A percentile compares a stretch with the other conserved stretches of the same genome.
These are phyloP conservation scores for Paramecium sexaurelia DNA, from an alignment of 73 alveolate species.

Conservation along the genomic window DNA sequence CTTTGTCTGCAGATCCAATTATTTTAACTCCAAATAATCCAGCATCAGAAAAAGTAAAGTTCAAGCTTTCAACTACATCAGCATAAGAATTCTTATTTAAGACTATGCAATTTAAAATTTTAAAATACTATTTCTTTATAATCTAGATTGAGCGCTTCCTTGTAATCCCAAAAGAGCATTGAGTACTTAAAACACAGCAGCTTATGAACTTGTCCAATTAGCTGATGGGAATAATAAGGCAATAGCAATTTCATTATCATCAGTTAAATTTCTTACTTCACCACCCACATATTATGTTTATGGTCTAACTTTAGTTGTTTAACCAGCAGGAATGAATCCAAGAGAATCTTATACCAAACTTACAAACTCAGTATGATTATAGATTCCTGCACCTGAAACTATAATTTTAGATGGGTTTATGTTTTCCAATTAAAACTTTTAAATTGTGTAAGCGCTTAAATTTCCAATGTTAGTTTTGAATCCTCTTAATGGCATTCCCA, in stretches of 20 bases:
- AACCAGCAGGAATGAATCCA: slow-evolving; percentile 44
- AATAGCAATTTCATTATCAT: slow-evolving; percentile 59
- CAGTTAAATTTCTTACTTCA: slow-evolving; percentile 70
- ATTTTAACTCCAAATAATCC: slow-evolving; percentile 68
- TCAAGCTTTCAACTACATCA: slow-evolving; percentile 62
- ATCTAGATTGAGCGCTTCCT: slow-evolving; percentile 29
- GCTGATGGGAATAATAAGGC: slow-evolving; percentile 68
- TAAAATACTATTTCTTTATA: slow-evolving; percentile 7
- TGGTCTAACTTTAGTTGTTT: slow-evolving; percentile 39
- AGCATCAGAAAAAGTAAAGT: slow-evolving; percentile 66
- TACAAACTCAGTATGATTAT: slow-evolving; percentile 64
- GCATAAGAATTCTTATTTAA: slow-evolving; percentile 54
- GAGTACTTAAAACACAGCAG: slow-evolving; percentile 56
- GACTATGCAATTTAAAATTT: neutral
- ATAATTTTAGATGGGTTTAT: slow-evolving; percentile 60
- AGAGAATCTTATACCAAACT: slow-evolving; percentile 54
- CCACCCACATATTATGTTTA: slow-evolving; percentile 68
- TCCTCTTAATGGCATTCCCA: slow-evolving; percentile 69
- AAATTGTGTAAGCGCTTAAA: slow-evolving; percentile 60
- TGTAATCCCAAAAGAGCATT: slow-evolving; percentile 51
- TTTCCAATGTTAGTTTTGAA: slow-evolving; percentile 57
- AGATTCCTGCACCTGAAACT: slow-evolving; percentile 66
- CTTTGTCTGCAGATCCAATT: slow-evolving; percentile 69
- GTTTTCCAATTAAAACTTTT: slow-evolving; percentile 63
- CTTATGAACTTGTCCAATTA: slow-evolving; percentile 45